Evolutionary conservation across 257 asterid genomes (phyloP).

Genomic region (Solanum peruvianum): DNA sequence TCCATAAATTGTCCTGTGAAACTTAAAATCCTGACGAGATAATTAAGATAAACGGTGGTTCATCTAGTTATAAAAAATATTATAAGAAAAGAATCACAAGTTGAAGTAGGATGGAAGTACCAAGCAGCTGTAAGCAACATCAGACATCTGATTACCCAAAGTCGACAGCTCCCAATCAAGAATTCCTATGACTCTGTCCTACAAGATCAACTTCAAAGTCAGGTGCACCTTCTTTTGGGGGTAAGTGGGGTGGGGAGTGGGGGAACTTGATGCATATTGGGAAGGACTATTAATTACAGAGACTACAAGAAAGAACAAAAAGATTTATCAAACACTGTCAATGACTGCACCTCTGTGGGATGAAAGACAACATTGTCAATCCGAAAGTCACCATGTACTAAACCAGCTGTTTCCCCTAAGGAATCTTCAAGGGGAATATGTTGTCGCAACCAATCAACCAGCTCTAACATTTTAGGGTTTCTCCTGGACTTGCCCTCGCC

Average conservation of each 20-base stretch:
- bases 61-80: neutral
- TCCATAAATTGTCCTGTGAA: neutral
- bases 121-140: conserved; percentile 90
- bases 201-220: conserved; percentile 16
- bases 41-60: neutral
- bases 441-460: conserved; percentile 71
- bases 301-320: neutral
- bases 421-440: conserved; percentile 84
- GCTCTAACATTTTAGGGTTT: conserved; percentile 82
- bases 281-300: neutral
- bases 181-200: conserved; percentile 94
- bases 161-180: conserved; percentile 98
- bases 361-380: conserved; percentile 93
- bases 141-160: conserved; percentile 93
- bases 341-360: conserved; percentile 69
- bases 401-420: conserved; percentile 68
- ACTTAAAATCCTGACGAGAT: neutral
- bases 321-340: neutral
- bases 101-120: conserved; percentile 32
- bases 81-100: neutral
- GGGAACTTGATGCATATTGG: neutral
- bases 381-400: conserved; percentile 97
- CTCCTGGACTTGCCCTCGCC: conserved; percentile 77
- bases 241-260: neutral
- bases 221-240: neutral